A percentile compares a stretch with the other conserved stretches of the same genome.
These are phyloP conservation scores for Pestalotiopsis sp. DNA, from an alignment of 2,329 filamentous ascomycete species.

Conservation along the genomic window DNA sequence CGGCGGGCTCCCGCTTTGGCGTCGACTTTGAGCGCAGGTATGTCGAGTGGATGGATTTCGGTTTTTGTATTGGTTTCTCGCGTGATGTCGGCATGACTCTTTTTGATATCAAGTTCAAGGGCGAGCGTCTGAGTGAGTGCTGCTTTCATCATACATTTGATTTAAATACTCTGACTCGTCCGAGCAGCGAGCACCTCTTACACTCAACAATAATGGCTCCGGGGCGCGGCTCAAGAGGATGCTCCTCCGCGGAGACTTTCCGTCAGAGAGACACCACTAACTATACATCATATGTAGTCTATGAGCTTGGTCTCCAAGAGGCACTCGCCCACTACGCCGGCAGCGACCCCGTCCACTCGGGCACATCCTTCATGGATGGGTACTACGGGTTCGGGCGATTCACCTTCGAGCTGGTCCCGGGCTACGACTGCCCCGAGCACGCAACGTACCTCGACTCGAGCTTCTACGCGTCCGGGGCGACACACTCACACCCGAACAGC, in stretches of 20 bases:
- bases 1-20: conserved; percentile 41
- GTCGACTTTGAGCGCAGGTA: conserved; percentile 46
- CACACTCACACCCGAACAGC: conserved; percentile 47
- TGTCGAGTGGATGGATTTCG: conserved; percentile 54
- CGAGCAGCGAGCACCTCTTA: too few species aligned
- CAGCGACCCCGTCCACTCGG: conserved; percentile 47
- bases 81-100: conserved; percentile 51
- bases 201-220: background rate
- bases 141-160: background rate
- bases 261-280: background rate
- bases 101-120: conserved; percentile 56
- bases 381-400: conserved; percentile 51
- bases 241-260: background rate
- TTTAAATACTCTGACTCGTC: too few species aligned
- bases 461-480: conserved; percentile 46
- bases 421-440: conserved; percentile 55
- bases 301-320: conserved; percentile 59
- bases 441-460: conserved; percentile 51
- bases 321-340: conserved; percentile 56
- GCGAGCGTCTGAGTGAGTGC: conserved; percentile 42
- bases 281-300: conserved; percentile 36
- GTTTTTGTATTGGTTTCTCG: conserved; percentile 53
- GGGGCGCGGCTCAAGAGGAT: too few species aligned
- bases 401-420: conserved; percentile 45
- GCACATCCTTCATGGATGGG: conserved; percentile 48